Conservation (phyloP, 441 rosid species). For the Pelargonium myrrhifolium region DNA sequence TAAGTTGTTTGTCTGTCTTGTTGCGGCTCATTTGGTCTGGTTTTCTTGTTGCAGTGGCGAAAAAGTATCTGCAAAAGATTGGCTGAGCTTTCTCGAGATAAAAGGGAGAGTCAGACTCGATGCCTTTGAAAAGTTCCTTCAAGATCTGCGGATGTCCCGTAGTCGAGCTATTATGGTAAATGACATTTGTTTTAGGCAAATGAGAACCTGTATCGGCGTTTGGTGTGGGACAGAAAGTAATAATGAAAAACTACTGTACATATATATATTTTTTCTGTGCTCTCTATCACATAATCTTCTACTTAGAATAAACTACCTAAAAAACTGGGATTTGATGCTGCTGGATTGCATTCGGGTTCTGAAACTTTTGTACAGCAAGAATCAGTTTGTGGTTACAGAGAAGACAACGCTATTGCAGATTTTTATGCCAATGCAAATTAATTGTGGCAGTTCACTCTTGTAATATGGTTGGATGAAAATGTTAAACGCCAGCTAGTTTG, state of each 20-base stretch:
- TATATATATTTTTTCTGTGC: background rate
- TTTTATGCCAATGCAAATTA: too few relatives aligned
- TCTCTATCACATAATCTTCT: too few relatives aligned
- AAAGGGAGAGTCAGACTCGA: constrained; percentile 87
- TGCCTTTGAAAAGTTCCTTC: constrained; percentile 87
- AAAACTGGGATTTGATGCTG: too few relatives aligned
- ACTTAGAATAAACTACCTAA: too few relatives aligned
- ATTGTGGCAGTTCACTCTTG: too few relatives aligned
- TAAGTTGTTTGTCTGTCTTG: background rate
- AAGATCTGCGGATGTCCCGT: constrained; percentile 75
- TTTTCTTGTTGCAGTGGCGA: constrained; percentile 52
- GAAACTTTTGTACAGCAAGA: too few relatives aligned
- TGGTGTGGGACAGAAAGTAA: constrained; percentile 13
- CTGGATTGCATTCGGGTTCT: too few relatives aligned
- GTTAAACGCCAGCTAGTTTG: too few relatives aligned
- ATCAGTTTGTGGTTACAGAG: too few relatives aligned
- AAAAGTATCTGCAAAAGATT: constrained; percentile 45
- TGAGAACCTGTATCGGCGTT: constrained; percentile 11
- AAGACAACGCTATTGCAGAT: too few relatives aligned
- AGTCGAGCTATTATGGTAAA: constrained; percentile 90
- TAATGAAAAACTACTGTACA: background rate
- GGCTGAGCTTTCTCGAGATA: constrained; percentile 62
- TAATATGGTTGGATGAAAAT: too few relatives aligned
- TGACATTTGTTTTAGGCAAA: constrained; percentile 15
- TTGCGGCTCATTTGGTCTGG: background rate